phyloP scores from a whole-genome alignment of 2,329 filamentous ascomycete genomes.

The Fusarium sp. region DNA sequence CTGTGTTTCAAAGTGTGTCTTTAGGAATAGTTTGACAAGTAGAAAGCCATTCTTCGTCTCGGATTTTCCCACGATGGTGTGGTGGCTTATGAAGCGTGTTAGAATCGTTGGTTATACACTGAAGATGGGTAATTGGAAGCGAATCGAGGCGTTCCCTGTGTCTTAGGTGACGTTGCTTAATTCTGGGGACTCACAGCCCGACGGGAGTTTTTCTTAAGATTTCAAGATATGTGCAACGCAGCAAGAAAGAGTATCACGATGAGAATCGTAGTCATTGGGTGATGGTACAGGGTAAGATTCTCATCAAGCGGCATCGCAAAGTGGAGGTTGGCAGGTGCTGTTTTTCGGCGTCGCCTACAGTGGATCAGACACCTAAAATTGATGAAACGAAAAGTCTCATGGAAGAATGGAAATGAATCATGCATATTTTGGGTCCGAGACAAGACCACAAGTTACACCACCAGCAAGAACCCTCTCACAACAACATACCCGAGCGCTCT shows the following conservation, averaged over 20 bases:
- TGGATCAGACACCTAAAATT: background rate
- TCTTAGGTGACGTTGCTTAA: background rate
- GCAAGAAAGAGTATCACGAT: background rate
- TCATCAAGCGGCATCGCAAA: too few relatives aligned
- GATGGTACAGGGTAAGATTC: background rate
- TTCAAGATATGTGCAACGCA: background rate
- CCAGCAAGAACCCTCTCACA: background rate
- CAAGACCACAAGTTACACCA: background rate
- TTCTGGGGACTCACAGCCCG: background rate
- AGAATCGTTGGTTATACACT: too few relatives aligned
- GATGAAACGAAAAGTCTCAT: conserved; percentile 1
- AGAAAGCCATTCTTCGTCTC: fast-evolving
- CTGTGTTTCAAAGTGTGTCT: background rate
- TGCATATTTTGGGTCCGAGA: conserved; percentile 4
- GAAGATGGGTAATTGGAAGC: background rate
- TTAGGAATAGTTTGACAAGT: background rate
- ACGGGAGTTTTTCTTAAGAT: background rate
- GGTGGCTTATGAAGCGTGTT: background rate
- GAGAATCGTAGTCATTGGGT: background rate
- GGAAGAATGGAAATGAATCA: conserved; percentile 14
- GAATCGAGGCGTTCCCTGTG: background rate
- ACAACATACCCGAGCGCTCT: background rate
- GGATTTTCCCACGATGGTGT: too few relatives aligned
- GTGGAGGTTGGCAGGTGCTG: background rate
- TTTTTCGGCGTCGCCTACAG: background rate